Conservation (phyloP, 306 rosid species). For the Biancaea sappan region DNA sequence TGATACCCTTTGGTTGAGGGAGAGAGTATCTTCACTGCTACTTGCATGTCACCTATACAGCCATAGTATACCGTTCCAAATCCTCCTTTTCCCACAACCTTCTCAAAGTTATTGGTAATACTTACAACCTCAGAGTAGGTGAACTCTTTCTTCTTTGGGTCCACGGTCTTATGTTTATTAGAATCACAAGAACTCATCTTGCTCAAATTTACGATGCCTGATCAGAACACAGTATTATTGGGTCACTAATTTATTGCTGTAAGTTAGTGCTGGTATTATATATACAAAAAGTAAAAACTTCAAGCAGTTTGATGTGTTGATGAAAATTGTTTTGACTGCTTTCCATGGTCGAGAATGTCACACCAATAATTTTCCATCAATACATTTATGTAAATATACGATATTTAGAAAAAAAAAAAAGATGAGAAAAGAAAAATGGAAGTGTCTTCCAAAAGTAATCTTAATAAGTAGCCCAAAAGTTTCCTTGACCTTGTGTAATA, state of each 20-base stretch:
- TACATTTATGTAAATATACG: too few relatives aligned
- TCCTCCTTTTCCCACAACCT: conserved; percentile 49
- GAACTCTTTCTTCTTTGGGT: conserved; percentile 26
- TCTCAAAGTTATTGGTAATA: conserved; percentile 50
- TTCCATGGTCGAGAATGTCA: too few relatives aligned
- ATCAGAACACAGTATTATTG: neutral
- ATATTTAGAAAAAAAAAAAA: too few relatives aligned
- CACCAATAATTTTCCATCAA: too few relatives aligned
- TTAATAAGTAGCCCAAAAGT: too few relatives aligned
- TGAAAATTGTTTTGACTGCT: neutral
- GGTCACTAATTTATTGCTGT: neutral
- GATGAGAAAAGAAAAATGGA: too few relatives aligned
- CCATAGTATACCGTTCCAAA: conserved; percentile 55
- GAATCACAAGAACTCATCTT: neutral
- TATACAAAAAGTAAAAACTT: neutral
- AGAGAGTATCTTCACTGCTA: conserved; percentile 54
- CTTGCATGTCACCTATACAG: conserved; percentile 32
- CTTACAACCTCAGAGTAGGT: conserved; percentile 37
- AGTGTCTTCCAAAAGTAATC: too few relatives aligned
- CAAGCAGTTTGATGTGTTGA: neutral
- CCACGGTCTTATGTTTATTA: neutral
- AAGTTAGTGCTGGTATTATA: neutral
- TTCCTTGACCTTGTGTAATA: neutral
- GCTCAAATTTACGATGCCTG: neutral
- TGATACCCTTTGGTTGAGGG: conserved; percentile 42